Evolutionary conservation across 305 asterid genomes (phyloP).

Genomic region (Fraxinus ornus): DNA sequence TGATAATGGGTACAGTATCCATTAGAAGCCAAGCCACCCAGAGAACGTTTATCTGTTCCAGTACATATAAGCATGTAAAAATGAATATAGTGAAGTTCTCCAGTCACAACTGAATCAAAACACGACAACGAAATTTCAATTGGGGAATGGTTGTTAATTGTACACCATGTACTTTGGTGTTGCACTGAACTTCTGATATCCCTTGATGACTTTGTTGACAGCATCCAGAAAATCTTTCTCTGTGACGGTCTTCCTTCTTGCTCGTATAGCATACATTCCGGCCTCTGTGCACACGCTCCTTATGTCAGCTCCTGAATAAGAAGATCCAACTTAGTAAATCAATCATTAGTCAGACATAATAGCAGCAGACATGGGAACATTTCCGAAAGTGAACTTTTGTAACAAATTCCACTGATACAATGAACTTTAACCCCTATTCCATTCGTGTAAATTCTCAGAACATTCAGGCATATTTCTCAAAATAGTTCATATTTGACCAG

Average conservation of each 20-base stretch:
- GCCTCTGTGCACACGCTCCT: constrained; percentile 97
- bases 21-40: neutral
- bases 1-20: neutral
- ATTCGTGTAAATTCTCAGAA: neutral
- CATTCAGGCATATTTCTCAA: neutral
- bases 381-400: neutral
- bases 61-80: neutral
- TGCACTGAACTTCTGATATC: constrained; percentile 97
- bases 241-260: constrained; percentile 88
- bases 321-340: neutral
- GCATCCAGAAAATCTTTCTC: constrained; percentile 97
- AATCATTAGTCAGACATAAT: neutral
- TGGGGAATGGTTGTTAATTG: constrained; percentile 37
- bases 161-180: constrained; percentile 96
- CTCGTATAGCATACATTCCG: constrained; percentile 90
- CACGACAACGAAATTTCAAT: neutral
- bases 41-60: neutral
- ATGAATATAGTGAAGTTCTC: neutral
- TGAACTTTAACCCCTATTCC: neutral
- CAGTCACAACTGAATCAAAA: neutral
- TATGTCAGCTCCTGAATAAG: constrained; percentile 74
- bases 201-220: constrained; percentile 92
- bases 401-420: neutral
- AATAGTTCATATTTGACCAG: neutral
- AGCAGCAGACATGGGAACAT: neutral